Evolutionary conservation across 495 filamentous ascomycete species (phyloP).

Genomic region (Aspergillus nanangensis): DNA sequence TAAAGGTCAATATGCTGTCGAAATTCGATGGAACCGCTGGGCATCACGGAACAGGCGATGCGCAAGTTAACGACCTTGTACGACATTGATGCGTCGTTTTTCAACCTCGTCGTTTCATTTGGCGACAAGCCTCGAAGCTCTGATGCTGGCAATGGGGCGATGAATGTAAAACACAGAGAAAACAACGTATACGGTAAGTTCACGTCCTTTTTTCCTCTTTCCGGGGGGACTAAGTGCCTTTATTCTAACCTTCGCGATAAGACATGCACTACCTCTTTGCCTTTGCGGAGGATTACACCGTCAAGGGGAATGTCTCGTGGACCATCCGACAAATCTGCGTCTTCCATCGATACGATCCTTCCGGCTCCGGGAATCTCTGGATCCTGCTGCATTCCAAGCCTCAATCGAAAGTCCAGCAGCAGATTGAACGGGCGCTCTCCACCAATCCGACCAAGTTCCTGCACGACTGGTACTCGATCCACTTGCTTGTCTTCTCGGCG

Average conservation of each 20-base stretch:
- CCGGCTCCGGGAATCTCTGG: slow-evolving; percentile 10
- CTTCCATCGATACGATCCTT: slow-evolving; percentile 13
- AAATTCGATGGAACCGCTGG: slow-evolving; percentile 8
- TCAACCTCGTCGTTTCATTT: slow-evolving; percentile 12
- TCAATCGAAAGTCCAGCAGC: slow-evolving; percentile 6
- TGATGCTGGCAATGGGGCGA: slow-evolving; percentile 12
- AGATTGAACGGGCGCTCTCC: slow-evolving; percentile 1
- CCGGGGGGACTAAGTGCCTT: too few relatives aligned
- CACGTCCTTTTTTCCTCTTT: background rate
- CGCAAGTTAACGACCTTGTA: slow-evolving; percentile 7
- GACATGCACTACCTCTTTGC: slow-evolving; percentile 12
- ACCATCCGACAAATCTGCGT: slow-evolving; percentile 15
- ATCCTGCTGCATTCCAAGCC: slow-evolving; percentile 12
- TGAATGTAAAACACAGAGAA: slow-evolving; percentile 8
- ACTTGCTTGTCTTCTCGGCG: slow-evolving; percentile 4
- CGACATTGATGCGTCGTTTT: slow-evolving; percentile 5
- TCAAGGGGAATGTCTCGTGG: background rate
- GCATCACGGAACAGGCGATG: slow-evolving; percentile 7
- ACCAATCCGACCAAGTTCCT: background rate
- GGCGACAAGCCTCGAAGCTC: slow-evolving; percentile 16
- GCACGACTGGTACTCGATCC: slow-evolving; percentile 7
- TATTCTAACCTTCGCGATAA: background rate
- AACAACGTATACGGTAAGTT: slow-evolving; percentile 11
- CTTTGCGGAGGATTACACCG: slow-evolving; percentile 4
- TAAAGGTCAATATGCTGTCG: slow-evolving; percentile 13